Evolutionary conservation across 306 rosid species (phyloP).

Genomic region (Cyamopsis tetragonoloba): DNA sequence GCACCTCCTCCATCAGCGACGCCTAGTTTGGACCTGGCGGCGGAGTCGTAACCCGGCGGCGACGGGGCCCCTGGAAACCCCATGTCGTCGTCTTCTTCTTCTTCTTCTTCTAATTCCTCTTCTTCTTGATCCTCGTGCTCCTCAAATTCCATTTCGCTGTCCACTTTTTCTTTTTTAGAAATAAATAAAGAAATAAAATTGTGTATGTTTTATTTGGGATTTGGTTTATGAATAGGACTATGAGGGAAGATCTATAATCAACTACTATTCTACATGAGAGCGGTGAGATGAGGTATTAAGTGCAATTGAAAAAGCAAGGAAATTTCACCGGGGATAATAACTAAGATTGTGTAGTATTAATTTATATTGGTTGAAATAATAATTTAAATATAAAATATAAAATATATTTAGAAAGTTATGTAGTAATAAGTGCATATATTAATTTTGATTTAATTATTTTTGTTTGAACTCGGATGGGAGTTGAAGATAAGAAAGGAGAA

Average conservation of each 20-base stretch:
- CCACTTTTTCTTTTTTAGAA: background rate
- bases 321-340: conserved; percentile 23
- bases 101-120: conserved; percentile 43
- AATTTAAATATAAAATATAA: background rate
- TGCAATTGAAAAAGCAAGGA: conserved; percentile 21
- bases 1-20: conserved; percentile 2
- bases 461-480: conserved; percentile 3
- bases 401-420: background rate
- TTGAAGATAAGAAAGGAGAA: conserved; percentile 30
- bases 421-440: no score
- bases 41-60: conserved; percentile 44
- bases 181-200: background rate
- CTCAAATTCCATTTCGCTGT: conserved; percentile 61
- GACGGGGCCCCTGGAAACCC: conserved; percentile 34
- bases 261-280: conserved; percentile 19
- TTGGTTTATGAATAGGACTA: conserved; percentile 7
- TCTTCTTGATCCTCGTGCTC: conserved; percentile 58
- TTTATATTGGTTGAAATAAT: background rate
- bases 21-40: conserved; percentile 20
- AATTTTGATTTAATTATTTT: background rate
- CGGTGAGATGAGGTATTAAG: conserved; percentile 16
- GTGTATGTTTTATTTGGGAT: conserved; percentile 6
- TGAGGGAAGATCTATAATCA: conserved; percentile 34
- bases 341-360: conserved; percentile 16
- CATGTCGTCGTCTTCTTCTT: conserved; percentile 45